phyloP scores from a whole-genome alignment of 257 asterid species.

The Rehmannia glutinosa region DNA sequence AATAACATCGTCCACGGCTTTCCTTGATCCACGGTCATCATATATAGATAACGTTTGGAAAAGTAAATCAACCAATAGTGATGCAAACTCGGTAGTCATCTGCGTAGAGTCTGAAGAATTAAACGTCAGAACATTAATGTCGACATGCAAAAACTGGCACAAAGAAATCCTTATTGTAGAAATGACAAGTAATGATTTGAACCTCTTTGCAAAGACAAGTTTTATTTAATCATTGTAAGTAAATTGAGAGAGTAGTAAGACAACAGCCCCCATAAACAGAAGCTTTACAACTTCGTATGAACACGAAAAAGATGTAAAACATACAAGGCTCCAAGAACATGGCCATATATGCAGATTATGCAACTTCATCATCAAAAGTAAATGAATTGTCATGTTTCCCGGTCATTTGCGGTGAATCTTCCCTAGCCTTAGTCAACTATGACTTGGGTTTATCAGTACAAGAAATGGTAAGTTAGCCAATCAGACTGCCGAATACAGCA shows the following conservation, averaged over 20 bases:
- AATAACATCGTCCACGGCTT: slow-evolving; percentile 78
- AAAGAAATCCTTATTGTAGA: not conserved
- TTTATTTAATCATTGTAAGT: not conserved
- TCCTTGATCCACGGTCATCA: slow-evolving; percentile 80
- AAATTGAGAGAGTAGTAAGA: not conserved
- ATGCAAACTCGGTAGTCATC: slow-evolving; percentile 56
- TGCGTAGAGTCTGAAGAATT: slow-evolving; percentile 43
- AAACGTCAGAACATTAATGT: slow-evolving; percentile 19
- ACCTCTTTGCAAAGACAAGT: not conserved
- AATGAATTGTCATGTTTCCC: too few species aligned
- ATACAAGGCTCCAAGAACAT: not conserved
- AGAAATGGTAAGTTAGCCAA: not conserved
- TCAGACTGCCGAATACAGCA: not conserved
- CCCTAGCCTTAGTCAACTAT: not conserved
- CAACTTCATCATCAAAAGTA: not conserved
- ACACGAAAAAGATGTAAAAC: slow-evolving; percentile 5
- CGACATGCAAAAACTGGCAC: not conserved
- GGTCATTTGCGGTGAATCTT: not conserved
- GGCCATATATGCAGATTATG: not conserved
- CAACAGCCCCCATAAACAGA: not conserved
- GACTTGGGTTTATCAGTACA: slow-evolving; percentile 8
- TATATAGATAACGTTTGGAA: slow-evolving; percentile 66
- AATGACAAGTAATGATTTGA: not conserved
- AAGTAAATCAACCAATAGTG: slow-evolving; percentile 66
- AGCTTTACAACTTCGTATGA: not conserved